These are phyloP conservation scores for Lasiosphaeria miniovina DNA, from an alignment of 495 filamentous ascomycete genomes.

Conservation along the genomic window DNA sequence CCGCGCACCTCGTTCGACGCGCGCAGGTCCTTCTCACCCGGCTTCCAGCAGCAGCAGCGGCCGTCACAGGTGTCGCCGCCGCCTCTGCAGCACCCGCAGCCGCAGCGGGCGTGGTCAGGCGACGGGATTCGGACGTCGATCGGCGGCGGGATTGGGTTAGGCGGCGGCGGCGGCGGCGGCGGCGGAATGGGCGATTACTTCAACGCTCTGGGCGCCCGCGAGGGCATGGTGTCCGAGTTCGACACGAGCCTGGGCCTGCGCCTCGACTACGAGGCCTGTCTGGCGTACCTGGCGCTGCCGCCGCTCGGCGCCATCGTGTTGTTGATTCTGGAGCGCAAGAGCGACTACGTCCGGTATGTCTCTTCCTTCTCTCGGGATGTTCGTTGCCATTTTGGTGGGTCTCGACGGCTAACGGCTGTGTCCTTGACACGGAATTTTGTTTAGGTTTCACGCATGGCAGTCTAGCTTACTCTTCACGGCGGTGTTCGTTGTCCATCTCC, in stretches of 20 bases:
- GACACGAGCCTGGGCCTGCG: conserved; percentile 68
- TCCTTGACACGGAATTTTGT: background rate
- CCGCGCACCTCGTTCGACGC: conserved; percentile 50
- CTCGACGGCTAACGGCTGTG: background rate
- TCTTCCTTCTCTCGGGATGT: background rate
- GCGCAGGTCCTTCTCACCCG: conserved; percentile 47
- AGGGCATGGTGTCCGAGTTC: conserved; percentile 55
- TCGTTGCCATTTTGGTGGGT: background rate
- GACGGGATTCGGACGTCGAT: conserved; percentile 17
- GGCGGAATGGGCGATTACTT: conserved; percentile 34
- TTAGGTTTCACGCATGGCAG: conserved; percentile 95
- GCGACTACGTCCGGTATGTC: conserved; percentile 89
- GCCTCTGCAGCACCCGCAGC: conserved; percentile 49
- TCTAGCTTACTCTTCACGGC: conserved; percentile 80
- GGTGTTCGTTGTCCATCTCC: conserved; percentile 80
- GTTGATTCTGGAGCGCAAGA: conserved; percentile 85
- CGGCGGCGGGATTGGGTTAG: background rate
- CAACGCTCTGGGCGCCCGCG: conserved; percentile 29
- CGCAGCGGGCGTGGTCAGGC: conserved; percentile 48
- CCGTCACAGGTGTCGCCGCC: conserved; percentile 39
- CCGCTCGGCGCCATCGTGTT: conserved; percentile 83
- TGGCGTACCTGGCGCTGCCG: conserved; percentile 85
- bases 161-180: conserved; percentile 13
- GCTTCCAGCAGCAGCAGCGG: conserved; percentile 32
- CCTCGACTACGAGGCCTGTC: conserved; percentile 77